phyloP scores from a whole-genome alignment of 129 eudicot genomes.

The Centrapalus pauciflorus region DNA sequence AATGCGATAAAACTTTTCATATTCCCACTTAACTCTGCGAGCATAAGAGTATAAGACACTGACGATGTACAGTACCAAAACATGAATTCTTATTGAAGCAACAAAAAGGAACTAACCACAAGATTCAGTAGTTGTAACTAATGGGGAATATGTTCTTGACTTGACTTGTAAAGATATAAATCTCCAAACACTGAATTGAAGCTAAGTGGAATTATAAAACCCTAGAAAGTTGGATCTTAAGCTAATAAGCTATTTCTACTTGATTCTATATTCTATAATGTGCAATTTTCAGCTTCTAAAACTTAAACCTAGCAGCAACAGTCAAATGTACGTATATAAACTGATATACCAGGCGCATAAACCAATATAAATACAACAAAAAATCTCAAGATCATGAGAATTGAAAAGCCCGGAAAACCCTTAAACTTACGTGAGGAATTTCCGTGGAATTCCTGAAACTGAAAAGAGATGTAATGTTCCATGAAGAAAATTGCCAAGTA shows the following conservation, averaged over 20 bases:
- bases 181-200: not conserved
- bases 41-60: not conserved
- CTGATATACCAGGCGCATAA: not conserved
- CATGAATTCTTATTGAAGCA: not conserved
- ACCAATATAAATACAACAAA: not conserved
- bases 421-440: slow-evolving; percentile 28
- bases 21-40: not conserved
- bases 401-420: not conserved
- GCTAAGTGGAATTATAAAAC: not conserved
- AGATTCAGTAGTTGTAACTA: not conserved
- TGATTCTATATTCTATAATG: slow-evolving; percentile 12
- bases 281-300: slow-evolving; percentile 11
- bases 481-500: slow-evolving; percentile 22
- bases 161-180: not conserved
- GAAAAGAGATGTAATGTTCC: slow-evolving; percentile 32
- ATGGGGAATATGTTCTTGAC: not conserved
- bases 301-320: slow-evolving; percentile 8
- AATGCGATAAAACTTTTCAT: not conserved
- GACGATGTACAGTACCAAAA: not conserved
- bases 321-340: not conserved
- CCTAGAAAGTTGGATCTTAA: not conserved
- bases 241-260: not conserved
- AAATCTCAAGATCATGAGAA: not conserved
- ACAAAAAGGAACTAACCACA: not conserved
- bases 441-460: slow-evolving; percentile 9